Evolutionary conservation across 768 basidiomycete species (phyloP), one percentile per base, ranked within the genome.

Genomic region (Rhodotorula babjevae): DNA sequence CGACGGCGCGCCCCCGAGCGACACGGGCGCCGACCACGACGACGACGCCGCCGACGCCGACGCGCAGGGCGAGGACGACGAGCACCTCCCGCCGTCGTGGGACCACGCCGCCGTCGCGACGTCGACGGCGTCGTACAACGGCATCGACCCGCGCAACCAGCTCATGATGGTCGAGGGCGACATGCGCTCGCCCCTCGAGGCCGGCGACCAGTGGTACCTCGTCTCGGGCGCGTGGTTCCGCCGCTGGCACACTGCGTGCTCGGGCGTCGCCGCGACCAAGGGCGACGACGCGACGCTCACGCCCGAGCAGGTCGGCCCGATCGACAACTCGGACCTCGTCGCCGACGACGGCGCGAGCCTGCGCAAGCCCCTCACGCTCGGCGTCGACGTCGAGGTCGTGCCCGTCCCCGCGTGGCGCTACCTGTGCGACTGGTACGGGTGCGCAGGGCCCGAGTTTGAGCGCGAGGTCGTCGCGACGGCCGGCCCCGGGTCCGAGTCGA

Each of bases 171-270:
- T 91, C 77, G 80, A 85, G 31, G 79, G 81, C 80, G 18, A 65
- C n/a, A 60, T 67, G 44, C 1, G 25, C 15, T 12, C 77, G 58
- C 81, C 83, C 55, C 86, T 92, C 85, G 82, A 84, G 44, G 81
- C 84, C 15, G 89, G 89, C 58, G 87, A 92, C 63, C 87, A 84
- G 16, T 93, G 92, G 92, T 92, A 87, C 81, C 82, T 94, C 61
- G 84, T 94, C 42, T 84, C 88, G 31, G 81, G 85, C 61, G 76
- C 78, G 31, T 95, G 92, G 92, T 90, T 85, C 83, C 85, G 85
- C 69, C 86, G 87, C 47, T 94, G 90, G 89, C 81, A 84, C 72
- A 86, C 86, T 77, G 91, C 90, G 19, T 88, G 88, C 78, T 84
- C 66, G 0, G 90, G 89, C 36, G 60, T 61, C 31, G 69, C 63